Evolutionary conservation across 139 green algal genomes (phyloP).

Genomic region (Haematococcus lacustris): DNA sequence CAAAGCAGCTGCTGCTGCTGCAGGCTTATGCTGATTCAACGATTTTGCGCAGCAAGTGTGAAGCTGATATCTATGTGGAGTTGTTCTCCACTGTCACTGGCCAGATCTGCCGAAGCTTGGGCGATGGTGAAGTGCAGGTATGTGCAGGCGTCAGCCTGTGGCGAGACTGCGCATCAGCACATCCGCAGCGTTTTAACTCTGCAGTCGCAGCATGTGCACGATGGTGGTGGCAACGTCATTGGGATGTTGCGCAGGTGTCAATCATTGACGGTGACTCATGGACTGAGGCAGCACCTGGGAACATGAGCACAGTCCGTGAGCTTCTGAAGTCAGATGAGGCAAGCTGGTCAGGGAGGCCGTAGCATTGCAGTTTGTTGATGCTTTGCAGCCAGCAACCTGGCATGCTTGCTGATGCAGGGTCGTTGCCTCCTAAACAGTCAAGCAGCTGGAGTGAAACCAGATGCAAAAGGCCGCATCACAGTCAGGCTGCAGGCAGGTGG

Average conservation of each 20-base stretch:
- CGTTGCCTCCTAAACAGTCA: slow-evolving; percentile 9
- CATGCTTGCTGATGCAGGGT: slow-evolving; percentile 15
- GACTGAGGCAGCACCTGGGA: slow-evolving; percentile 9
- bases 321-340: slow-evolving; percentile 45
- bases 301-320: slow-evolving; percentile 21
- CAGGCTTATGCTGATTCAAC: slow-evolving; percentile 45
- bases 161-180: background rate
- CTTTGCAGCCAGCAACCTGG: background rate
- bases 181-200: background rate
- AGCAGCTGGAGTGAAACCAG: background rate
- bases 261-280: slow-evolving; percentile 46
- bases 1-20: background rate
- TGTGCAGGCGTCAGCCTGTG: background rate
- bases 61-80: slow-evolving; percentile 41
- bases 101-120: background rate
- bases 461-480: slow-evolving; percentile 4
- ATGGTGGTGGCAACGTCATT: background rate
- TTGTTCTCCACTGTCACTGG: slow-evolving; percentile 26
- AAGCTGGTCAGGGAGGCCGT: slow-evolving; percentile 3
- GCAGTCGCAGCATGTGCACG: background rate
- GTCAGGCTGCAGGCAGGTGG: slow-evolving; percentile 11
- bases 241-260: slow-evolving; percentile 23
- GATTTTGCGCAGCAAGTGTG: slow-evolving; percentile 37
- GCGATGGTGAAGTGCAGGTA: slow-evolving; percentile 37
- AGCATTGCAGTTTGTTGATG: background rate